A percentile compares a stretch with the other conserved stretches of the same genome.
Evolutionary conservation across 495 filamentous ascomycete species (phyloP).

Genomic region (Podospora comata): DNA sequence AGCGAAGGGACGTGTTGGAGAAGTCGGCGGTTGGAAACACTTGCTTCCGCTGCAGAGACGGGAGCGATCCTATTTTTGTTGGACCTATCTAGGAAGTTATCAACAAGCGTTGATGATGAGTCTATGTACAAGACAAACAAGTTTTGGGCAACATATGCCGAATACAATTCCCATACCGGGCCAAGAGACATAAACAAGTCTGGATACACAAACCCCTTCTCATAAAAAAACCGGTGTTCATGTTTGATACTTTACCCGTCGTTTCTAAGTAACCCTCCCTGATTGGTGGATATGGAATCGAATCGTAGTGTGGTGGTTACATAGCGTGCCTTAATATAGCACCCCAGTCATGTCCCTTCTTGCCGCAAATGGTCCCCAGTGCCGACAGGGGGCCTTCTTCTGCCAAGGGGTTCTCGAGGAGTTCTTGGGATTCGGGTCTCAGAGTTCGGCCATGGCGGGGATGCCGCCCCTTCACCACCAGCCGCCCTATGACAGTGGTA

Average conservation of each 20-base stretch:
- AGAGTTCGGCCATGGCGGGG: slow-evolving; percentile 6
- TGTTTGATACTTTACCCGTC: not conserved
- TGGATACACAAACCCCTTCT: not conserved
- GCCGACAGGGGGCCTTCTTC: slow-evolving; percentile 2
- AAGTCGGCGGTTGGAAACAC: slow-evolving; percentile 27
- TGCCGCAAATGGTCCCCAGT: slow-evolving; percentile 10
- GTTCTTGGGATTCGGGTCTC: slow-evolving; percentile 11
- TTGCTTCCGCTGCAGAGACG: slow-evolving; percentile 11
- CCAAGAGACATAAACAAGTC: slow-evolving; percentile 7
- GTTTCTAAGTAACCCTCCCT: not conserved
- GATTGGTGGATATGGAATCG: not conserved
- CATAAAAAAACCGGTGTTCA: not conserved
- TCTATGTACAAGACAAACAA: slow-evolving; percentile 8
- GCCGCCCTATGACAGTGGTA: not conserved
- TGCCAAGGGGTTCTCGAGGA: not conserved
- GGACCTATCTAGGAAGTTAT: not conserved
- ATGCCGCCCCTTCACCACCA: slow-evolving; percentile 5
- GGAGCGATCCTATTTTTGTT: slow-evolving; percentile 15
- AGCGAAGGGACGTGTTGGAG: slow-evolving; percentile 1
- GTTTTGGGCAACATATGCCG: not conserved
- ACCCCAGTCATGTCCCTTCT: slow-evolving; percentile 1
- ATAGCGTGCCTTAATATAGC: slow-evolving; percentile 10
- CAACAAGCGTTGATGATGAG: slow-evolving; percentile 3
- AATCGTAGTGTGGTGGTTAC: slow-evolving; percentile 1
- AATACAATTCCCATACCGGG: not conserved